Evolutionary conservation across 352 stramenopile genomes (phyloP), one percentile per base, ranked within the genome.

Genomic region (Pythium graminicola): DNA sequence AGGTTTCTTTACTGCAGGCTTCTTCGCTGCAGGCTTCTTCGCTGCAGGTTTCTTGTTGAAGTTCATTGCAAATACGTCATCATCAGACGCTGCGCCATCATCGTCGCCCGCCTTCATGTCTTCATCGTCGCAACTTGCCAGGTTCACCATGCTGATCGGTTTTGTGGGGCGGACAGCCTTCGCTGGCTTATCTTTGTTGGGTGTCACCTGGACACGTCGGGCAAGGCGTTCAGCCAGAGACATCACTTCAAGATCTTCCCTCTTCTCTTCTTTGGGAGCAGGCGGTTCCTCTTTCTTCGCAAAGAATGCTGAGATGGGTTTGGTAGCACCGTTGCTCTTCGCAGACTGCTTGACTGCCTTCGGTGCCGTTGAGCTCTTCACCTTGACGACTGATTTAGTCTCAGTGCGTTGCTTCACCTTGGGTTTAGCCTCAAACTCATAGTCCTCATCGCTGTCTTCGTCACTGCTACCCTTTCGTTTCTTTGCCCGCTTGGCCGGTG

Each of bases 51-150:
- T 83, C 41, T 74, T 74, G 19, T 46, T 61, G 39, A 70, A 50
- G 24, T 66, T 66, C 52, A 90, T 76, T 20, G 72, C 67, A 60
- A 91, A 91, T 3, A 87, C 76, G 46, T 91, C 83, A 44, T 90
- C 78, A 32, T 68, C 67, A 0, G 54, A 67, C 9, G 41, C 53
- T 1, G 17, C 57, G 11, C 58, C 36, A 7, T 69, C 50, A 6
- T 32, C 14, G 2, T 32, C 13, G 38, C 17, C 24, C 35, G n/a
- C 17, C 33, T 47, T 27, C 32, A 13, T 39, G 16, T 48, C 62
- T 1, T 74, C 62, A 2, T 79, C 72, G 19, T 83, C 73, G 13
- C 71, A 86, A 42, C 57, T 76, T 0, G 60, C 65, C 32, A 88
- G 33, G 35, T 87, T 67, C 24, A 81, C 67, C 13, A 62, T 53